Percentiles rank a stretch among this genome's conserved stretches.
phyloP scores from a whole-genome alignment of 2,329 filamentous ascomycete species.

The Chaetomiaceae sp. region DNA sequence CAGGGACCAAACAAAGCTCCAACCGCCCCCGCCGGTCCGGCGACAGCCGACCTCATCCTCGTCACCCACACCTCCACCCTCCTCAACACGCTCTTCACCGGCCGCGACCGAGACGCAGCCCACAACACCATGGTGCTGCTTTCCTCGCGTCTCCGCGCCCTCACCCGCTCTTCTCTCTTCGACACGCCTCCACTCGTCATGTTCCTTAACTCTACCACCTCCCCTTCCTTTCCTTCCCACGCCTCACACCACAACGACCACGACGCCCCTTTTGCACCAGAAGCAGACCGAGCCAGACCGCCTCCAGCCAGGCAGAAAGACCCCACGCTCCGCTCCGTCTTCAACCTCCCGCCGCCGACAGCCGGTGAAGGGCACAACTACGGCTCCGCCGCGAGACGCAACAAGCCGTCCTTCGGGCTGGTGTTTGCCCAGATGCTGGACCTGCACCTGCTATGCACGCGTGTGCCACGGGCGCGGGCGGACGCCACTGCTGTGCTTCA shows the following conservation, averaged over 20 bases:
- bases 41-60: constrained; percentile 49
- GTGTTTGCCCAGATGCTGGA: constrained; percentile 50
- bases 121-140: constrained; percentile 45
- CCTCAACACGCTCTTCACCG: constrained; percentile 46
- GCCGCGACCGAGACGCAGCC: constrained; percentile 40
- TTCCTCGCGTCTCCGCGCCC: constrained; percentile 38
- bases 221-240: constrained; percentile 5
- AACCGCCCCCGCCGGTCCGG: no score
- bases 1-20: no score
- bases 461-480: constrained; percentile 33
- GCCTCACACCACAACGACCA: not conserved
- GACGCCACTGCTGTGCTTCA: constrained; percentile 30
- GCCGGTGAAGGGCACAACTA: not conserved
- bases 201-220: constrained; percentile 47
- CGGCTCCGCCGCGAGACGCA: constrained; percentile 19
- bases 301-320: constrained; percentile 30
- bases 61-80: constrained; percentile 50
- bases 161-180: constrained; percentile 35
- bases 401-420: constrained; percentile 48
- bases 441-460: constrained; percentile 47
- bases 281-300: constrained; percentile 6
- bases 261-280: not conserved
- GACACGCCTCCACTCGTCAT: constrained; percentile 42
- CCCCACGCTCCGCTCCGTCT: constrained; percentile 45
- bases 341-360: constrained; percentile 31